phyloP scores from a whole-genome alignment of 2,329 filamentous ascomycete genomes.

The Akanthomyces lecanii region DNA sequence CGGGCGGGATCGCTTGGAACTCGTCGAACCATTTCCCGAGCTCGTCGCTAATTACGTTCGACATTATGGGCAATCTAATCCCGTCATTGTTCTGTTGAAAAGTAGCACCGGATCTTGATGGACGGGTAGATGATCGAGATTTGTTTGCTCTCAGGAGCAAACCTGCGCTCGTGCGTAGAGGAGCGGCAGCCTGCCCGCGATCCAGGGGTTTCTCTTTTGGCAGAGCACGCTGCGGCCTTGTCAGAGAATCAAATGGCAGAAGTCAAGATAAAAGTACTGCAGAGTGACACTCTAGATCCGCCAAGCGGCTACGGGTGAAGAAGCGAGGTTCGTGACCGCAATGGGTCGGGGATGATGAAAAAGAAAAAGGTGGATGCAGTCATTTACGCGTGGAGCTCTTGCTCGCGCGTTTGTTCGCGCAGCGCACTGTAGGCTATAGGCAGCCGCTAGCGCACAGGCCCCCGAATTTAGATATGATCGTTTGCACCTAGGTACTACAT shows the following conservation, averaged over 20 bases:
- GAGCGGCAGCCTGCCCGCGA: not conserved
- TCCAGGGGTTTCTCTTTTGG: not conserved
- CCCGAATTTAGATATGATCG: no score
- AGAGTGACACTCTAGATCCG: not conserved
- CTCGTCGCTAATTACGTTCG: slow-evolving; percentile 29
- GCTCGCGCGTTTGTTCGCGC: slow-evolving; percentile 2
- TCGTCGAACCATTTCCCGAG: slow-evolving; percentile 41
- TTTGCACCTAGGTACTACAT: no score
- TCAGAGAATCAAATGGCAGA: not conserved
- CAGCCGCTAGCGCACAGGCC: slow-evolving; percentile 6
- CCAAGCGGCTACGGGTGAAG: not conserved
- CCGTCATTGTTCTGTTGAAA: not conserved
- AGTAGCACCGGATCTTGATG: not conserved
- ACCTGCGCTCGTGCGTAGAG: not conserved
- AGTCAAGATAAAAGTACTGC: not conserved
- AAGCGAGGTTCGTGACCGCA: not conserved
- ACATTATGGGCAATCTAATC: not conserved
- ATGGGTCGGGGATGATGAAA: not conserved
- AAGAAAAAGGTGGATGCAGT: slow-evolving; percentile 14
- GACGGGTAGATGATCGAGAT: not conserved
- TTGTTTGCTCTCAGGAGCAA: slow-evolving; percentile 2
- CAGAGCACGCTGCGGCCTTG: not conserved
- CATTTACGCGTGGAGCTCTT: slow-evolving; percentile 15
- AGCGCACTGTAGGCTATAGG: not conserved
- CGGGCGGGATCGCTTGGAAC: slow-evolving; percentile 39